Evolutionary conservation across 2,329 filamentous ascomycete species (phyloP).

Genomic region (Lecanicillium sp.): DNA sequence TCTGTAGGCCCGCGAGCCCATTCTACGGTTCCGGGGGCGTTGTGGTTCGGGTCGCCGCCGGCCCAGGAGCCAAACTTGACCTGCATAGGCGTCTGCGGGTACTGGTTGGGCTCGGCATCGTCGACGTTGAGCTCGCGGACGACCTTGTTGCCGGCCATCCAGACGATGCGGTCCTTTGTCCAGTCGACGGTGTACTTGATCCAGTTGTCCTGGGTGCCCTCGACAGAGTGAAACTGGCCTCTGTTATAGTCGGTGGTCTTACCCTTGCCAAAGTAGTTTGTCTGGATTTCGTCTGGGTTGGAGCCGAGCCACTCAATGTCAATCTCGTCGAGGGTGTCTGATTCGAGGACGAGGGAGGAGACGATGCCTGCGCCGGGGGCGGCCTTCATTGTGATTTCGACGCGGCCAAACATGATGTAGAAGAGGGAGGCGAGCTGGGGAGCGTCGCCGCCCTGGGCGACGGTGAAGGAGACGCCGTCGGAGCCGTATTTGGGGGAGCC

Average conservation of each 20-base stretch:
- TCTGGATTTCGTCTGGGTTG: constrained; percentile 70
- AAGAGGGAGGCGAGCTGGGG: constrained; percentile 84
- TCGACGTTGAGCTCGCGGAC: constrained; percentile 66
- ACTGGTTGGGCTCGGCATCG: constrained; percentile 65
- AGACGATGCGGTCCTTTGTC: constrained; percentile 77
- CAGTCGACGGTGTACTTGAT: constrained; percentile 90
- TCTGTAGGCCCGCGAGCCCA: constrained; percentile 86
- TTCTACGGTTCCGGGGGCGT: constrained; percentile 71
- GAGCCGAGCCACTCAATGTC: constrained; percentile 94
- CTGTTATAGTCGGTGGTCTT: constrained; percentile 79
- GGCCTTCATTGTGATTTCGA: constrained; percentile 77
- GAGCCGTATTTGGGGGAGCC: constrained; percentile 62
- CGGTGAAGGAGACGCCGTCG: constrained; percentile 74
- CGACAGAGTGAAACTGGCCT: constrained; percentile 65
- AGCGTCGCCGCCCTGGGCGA: constrained; percentile 69
- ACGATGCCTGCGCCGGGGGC: constrained; percentile 88
- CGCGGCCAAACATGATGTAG: constrained; percentile 98
- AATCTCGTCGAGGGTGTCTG: constrained; percentile 89
- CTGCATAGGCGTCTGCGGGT: constrained; percentile 93
- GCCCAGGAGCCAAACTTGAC: constrained; percentile 89
- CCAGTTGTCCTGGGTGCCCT: constrained; percentile 63
- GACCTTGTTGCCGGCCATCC: constrained; percentile 71
- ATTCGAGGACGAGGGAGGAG: constrained; percentile 83
- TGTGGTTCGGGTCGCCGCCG: constrained; percentile 70
- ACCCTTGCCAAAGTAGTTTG: constrained; percentile 96